Conservation (phyloP, 2,329 filamentous ascomycete species). For the Aspergillus sp. region DNA sequence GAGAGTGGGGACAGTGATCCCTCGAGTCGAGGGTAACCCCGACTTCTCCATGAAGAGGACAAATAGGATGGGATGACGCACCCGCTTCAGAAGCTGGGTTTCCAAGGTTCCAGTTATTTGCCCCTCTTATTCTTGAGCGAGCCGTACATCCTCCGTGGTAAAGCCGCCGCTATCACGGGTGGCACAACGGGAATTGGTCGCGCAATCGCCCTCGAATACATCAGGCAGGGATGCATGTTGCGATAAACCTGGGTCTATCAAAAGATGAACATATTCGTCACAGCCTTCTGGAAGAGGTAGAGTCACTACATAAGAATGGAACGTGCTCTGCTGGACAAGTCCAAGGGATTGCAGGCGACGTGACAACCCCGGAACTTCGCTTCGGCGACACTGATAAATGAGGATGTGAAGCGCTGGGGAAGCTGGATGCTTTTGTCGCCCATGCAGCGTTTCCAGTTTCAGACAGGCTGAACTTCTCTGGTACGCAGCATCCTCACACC, state of each 20-base stretch:
- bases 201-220: constrained; percentile 74
- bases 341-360: constrained; percentile 72
- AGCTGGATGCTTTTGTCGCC: constrained; percentile 76
- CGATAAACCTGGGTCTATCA: constrained; percentile 68
- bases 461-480: constrained; percentile 83
- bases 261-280: constrained; percentile 26
- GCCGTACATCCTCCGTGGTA: constrained; percentile 60
- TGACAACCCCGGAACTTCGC: constrained; percentile 67
- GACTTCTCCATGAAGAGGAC: background rate
- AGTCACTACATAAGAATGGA: constrained; percentile 15
- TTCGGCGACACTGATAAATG: constrained; percentile 64
- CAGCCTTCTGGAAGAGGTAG: constrained; percentile 1
- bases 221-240: constrained; percentile 75
- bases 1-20: background rate
- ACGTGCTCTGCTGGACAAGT: constrained; percentile 41
- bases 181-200: constrained; percentile 84
- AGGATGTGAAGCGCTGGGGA: constrained; percentile 57
- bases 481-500: constrained; percentile 35
- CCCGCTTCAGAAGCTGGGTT: too few relatives aligned
- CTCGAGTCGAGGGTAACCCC: background rate
- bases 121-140: too few relatives aligned
- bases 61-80: background rate
- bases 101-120: too few relatives aligned
- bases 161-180: constrained; percentile 83
- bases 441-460: constrained; percentile 90